Evolutionary conservation across 2,329 filamentous ascomycete species (phyloP), one percentile per base, ranked within the genome.

Genomic region (Aspergillus ruber): DNA sequence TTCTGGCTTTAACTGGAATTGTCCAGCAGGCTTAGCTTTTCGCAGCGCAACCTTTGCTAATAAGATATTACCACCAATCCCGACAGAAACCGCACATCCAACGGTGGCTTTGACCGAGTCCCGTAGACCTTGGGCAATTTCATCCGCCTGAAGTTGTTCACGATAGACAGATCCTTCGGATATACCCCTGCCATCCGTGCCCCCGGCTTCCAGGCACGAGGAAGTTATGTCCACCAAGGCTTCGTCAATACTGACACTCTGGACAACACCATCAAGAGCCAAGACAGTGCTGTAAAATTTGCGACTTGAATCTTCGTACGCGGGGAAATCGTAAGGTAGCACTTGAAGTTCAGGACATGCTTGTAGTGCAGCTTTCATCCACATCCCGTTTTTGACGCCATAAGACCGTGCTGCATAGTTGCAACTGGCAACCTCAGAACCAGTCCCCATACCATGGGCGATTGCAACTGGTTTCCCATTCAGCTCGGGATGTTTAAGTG

Each of bases 321-420:
- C 91, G 2, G 87, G 85, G 62, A 97, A 98, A 61, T 98, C 90
- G 59, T 98, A 98, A 0, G 90, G 88, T n/a, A 98, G 65, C 1
- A 97, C 84, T 56, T 94, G 90, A 15, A 98, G 74, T 18, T 89
- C 82, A 0, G 91, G 85, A 61, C 90, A 98, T 15, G 93, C 67
- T 56, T 93, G 85, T 50, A 85, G 76, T 0, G 93, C 93, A 29
- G 80, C 78, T 64, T 91, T 94, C 91, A 98, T 97, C 93, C 94
- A 98, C 93, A 97, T 98, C 33, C 94, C 94, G 57, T 98, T 98
- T 63, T 90, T 95, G 46, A 98, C 78, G 1, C 91, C 91, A 57
- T 84, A 93, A 27, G 81, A 78, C 33, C 93, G 82, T 6, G 94
- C 93, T 17, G 86, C 83, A 63, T 98, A 98, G 60, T 98, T 98